Evolutionary conservation across 2,329 filamentous ascomycete species (phyloP).

Genomic region (Arthrobotrys iridis): DNA sequence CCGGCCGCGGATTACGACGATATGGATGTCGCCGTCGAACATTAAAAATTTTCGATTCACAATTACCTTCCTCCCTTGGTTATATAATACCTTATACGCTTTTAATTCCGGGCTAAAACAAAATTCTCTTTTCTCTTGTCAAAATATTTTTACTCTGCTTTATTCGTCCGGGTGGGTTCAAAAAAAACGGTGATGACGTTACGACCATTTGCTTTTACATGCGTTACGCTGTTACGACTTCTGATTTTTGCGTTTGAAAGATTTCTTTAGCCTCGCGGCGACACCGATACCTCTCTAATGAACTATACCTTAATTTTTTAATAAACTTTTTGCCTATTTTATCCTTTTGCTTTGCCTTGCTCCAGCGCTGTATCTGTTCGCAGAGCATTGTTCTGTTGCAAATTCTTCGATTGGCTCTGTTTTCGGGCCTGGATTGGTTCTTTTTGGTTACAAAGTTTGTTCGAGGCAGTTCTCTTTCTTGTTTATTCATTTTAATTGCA

Average conservation of each 20-base stretch:
- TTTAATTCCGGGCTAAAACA: conserved; percentile 54
- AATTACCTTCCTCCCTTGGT: conserved; percentile 61
- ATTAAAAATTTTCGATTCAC: conserved; percentile 60
- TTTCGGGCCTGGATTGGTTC: conserved; percentile 2
- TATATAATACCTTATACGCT: conserved; percentile 60
- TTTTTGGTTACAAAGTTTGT: conserved; percentile 15
- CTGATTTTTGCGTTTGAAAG: conserved; percentile 54
- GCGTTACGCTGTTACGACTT: conserved; percentile 53
- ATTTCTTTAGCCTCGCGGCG: conserved; percentile 55
- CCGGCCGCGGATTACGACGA: conserved; percentile 73
- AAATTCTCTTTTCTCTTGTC: conserved; percentile 54
- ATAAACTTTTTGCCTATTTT: conserved; percentile 36
- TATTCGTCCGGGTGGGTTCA: conserved; percentile 54
- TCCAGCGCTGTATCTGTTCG: conserved; percentile 45
- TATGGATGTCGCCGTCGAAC: conserved; percentile 70
- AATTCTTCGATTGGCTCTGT: conserved; percentile 4
- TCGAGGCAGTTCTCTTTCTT: conserved; percentile 26
- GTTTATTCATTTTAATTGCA: conserved; percentile 27
- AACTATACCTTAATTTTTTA: conserved; percentile 54
- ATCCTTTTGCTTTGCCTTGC: conserved; percentile 9
- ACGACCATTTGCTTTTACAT: conserved; percentile 56
- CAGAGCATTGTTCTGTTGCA: conserved; percentile 34
- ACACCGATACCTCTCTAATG: conserved; percentile 56
- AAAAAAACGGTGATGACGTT: conserved; percentile 54
- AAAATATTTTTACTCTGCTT: conserved; percentile 59